Percentiles rank a stretch among this genome's conserved stretches.
These are phyloP conservation scores for Halophytophthora batemanensis DNA, from an alignment of 352 stramenopile genomes.

Conservation along the genomic window DNA sequence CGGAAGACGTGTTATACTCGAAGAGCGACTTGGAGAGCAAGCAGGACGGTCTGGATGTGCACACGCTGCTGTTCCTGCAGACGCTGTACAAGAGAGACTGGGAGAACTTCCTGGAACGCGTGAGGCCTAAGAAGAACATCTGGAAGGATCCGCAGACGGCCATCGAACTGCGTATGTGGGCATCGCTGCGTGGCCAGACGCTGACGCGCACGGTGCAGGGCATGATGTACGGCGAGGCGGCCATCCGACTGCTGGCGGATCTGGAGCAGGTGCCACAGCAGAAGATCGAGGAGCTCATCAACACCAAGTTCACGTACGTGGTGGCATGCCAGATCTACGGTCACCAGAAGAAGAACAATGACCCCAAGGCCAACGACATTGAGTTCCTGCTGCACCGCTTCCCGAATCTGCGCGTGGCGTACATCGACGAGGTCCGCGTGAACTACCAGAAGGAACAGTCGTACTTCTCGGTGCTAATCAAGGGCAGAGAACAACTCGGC, in stretches of 20 bases:
- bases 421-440: constrained; percentile 97
- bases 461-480: constrained; percentile 98
- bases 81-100: constrained; percentile 98
- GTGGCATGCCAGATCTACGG: constrained; percentile 98
- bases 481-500: constrained; percentile 76
- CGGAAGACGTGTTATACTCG: constrained; percentile 97
- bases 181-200: constrained; percentile 97
- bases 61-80: constrained; percentile 90
- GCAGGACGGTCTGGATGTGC: constrained; percentile 90
- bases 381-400: constrained; percentile 97
- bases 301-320: constrained; percentile 99
- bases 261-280: constrained; percentile 91
- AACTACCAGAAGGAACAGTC: constrained; percentile 94
- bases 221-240: constrained; percentile 99
- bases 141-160: constrained; percentile 86
- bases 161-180: constrained; percentile 95
- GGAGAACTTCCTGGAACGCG: constrained; percentile 97
- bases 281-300: constrained; percentile 94
- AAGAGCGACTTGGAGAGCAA: constrained; percentile 96
- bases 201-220: constrained; percentile 96
- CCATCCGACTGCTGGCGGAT: constrained; percentile 95
- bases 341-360: constrained; percentile 98
- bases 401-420: constrained; percentile 96
- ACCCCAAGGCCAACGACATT: constrained; percentile 98
- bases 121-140: constrained; percentile 92